phyloP scores from a whole-genome alignment of 345 rosid species.

The Populus alba region DNA sequence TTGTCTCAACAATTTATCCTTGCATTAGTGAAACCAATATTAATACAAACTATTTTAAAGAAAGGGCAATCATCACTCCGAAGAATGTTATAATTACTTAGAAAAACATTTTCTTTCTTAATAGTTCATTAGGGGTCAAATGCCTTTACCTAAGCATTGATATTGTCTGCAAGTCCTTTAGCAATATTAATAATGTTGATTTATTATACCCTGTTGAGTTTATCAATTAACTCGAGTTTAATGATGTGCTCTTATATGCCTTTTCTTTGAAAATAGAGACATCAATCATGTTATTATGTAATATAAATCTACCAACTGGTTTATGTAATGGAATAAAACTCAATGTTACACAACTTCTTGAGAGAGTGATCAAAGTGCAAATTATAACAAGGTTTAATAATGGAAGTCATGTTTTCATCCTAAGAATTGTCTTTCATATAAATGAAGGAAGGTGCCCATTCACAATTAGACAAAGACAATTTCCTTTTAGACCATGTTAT shows the following conservation, averaged over 20 bases:
- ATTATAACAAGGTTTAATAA: background rate
- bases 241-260: too few relatives aligned
- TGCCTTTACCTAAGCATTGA: background rate
- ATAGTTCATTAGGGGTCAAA: too few relatives aligned
- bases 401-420: background rate
- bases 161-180: background rate
- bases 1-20: background rate
- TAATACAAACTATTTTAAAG: too few relatives aligned
- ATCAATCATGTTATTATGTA: slow-evolving; percentile 1
- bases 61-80: background rate
- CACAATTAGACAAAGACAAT: background rate
- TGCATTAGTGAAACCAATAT: too few relatives aligned
- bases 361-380: background rate
- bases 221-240: too few relatives aligned
- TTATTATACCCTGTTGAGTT: background rate
- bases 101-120: background rate
- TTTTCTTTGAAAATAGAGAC: background rate
- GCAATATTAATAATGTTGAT: background rate
- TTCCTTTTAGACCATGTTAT: background rate
- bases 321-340: slow-evolving; percentile 8
- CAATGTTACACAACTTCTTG: background rate
- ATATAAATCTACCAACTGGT: background rate
- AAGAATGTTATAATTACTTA: background rate
- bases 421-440: background rate
- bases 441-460: background rate